Conservation (phyloP, 805 yeast genomes). For the Pichia deserticola region DNA sequence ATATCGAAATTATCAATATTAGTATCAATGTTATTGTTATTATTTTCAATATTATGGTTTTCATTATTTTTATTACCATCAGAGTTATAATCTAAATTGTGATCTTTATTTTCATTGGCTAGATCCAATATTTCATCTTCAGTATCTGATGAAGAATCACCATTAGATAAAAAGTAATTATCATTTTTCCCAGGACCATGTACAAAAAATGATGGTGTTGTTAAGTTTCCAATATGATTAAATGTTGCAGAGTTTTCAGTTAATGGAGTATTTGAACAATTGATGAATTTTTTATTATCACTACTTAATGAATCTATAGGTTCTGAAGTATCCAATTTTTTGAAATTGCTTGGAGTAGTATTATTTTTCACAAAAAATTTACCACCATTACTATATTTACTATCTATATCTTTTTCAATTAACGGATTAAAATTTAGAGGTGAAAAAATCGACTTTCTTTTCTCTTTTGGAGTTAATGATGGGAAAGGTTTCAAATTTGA, state of each 20-base stretch:
- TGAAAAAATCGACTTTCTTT: constrained; percentile 60
- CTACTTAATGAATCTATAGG: not conserved
- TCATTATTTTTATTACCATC: not conserved
- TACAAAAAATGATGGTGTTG: constrained; percentile 20
- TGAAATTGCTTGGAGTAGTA: not conserved
- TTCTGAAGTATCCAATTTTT: not conserved
- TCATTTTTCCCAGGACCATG: constrained; percentile 8
- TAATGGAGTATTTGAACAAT: not conserved
- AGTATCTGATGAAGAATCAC: constrained; percentile 25
- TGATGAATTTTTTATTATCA: not conserved
- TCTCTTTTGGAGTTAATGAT: constrained; percentile 31
- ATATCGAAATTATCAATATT: constrained; percentile 17
- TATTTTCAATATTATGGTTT: not conserved
- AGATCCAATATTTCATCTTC: constrained; percentile 13
- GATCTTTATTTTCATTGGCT: not conserved
- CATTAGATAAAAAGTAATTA: constrained; percentile 6
- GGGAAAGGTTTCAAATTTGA: not conserved
- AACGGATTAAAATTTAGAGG: constrained; percentile 78
- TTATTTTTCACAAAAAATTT: constrained; percentile 56
- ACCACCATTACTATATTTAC: constrained; percentile 86
- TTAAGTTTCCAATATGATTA: not conserved
- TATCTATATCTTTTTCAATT: constrained; percentile 67
- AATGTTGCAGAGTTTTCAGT: not conserved
- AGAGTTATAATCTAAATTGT: not conserved
- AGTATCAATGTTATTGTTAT: constrained; percentile 8